Percentiles rank a stretch among this genome's conserved stretches.
Evolutionary conservation across 192 early-diverging fungal species (phyloP).

Genomic region (Coemansia furcata): DNA sequence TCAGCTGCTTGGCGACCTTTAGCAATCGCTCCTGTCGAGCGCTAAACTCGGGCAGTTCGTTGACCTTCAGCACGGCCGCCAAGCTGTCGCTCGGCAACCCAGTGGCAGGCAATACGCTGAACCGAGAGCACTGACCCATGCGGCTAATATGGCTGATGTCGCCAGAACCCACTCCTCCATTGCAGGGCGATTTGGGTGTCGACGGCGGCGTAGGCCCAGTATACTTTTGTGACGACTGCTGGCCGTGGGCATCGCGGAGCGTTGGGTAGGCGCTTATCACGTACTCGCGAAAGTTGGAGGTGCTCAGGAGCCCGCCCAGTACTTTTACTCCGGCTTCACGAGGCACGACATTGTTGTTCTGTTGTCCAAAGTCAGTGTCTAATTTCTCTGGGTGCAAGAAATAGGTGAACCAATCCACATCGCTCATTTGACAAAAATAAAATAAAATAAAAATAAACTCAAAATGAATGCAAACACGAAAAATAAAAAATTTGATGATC

Average conservation of each 20-base stretch:
- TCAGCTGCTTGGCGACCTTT: constrained; percentile 8
- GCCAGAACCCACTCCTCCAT: not conserved
- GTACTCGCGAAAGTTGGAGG: constrained; percentile 35
- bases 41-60: constrained; percentile 16
- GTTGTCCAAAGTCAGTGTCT: constrained; percentile 21
- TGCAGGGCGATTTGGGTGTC: constrained; percentile 11
- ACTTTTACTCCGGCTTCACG: constrained; percentile 18
- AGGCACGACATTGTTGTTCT: not conserved
- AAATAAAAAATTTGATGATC: not conserved
- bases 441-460: not conserved
- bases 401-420: constrained; percentile 43
- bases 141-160: constrained; percentile 6
- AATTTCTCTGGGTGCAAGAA: constrained; percentile 37
- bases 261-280: constrained; percentile 41
- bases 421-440: constrained; percentile 11
- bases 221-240: constrained; percentile 6
- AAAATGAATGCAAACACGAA: not conserved
- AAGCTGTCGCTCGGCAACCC: constrained; percentile 21
- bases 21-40: constrained; percentile 27
- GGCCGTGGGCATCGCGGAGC: constrained; percentile 11
- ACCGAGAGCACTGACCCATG: constrained; percentile 30
- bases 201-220: constrained; percentile 32
- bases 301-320: constrained; percentile 29
- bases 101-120: constrained; percentile 7
- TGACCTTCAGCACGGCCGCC: constrained; percentile 3